Evolutionary conservation across 2,329 filamentous ascomycete genomes (phyloP).

Genomic region (Talaromyces sp.): DNA sequence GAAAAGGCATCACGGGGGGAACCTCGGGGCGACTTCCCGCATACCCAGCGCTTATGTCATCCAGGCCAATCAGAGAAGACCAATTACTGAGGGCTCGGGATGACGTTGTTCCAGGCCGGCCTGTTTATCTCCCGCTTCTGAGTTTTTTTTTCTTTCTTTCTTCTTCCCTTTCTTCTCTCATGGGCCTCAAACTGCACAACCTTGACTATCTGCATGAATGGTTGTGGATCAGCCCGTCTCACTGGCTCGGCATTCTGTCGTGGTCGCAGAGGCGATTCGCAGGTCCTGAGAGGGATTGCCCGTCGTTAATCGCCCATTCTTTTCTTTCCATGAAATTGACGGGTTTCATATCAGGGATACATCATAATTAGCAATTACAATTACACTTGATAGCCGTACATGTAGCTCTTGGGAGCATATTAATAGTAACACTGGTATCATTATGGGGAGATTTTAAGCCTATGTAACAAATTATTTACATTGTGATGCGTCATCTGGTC

Average conservation of each 20-base stretch:
- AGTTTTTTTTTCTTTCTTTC: constrained; percentile 9
- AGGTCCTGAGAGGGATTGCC: constrained; percentile 40
- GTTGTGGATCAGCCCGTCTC: constrained; percentile 21
- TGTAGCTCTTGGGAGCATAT: background rate
- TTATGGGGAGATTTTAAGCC: background rate
- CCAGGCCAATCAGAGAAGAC: constrained; percentile 28
- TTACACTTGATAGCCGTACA: background rate
- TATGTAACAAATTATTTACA: background rate
- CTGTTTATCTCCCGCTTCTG: constrained; percentile 7
- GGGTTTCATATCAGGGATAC: constrained; percentile 49
- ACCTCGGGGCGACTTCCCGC: constrained; percentile 28
- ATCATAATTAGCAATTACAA: background rate
- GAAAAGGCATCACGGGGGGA: constrained; percentile 17
- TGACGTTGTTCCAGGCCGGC: constrained; percentile 33
- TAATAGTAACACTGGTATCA: background rate
- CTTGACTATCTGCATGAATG: constrained; percentile 2
- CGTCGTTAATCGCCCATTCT: constrained; percentile 49
- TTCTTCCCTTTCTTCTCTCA: constrained; percentile 19
- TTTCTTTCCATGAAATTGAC: constrained; percentile 41
- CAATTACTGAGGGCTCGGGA: constrained; percentile 32
- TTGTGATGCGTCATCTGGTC: background rate
- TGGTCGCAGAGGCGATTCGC: constrained; percentile 31
- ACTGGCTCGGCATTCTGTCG: constrained; percentile 44
- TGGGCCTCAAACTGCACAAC: constrained; percentile 24
- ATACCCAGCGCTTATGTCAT: background rate